These are phyloP conservation scores for Candida broadrunensis DNA, from an alignment of 805 yeast genomes.

Conservation along the genomic window DNA sequence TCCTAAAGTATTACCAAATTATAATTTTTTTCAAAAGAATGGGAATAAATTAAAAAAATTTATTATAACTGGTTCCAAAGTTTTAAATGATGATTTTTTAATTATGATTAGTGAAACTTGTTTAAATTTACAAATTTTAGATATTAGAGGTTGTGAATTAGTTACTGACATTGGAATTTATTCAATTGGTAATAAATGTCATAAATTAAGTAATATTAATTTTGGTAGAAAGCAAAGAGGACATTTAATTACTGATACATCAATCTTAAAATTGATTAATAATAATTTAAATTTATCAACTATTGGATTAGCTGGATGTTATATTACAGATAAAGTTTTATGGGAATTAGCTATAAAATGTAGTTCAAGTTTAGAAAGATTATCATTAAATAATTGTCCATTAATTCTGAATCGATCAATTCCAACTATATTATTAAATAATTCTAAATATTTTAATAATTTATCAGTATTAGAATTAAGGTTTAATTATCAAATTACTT, in stretches of 20 bases:
- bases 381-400: conserved; percentile 74
- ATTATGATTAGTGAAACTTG: conserved; percentile 50
- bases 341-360: conserved; percentile 71
- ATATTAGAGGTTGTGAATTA: conserved; percentile 78
- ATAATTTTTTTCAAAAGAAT: conserved; percentile 19
- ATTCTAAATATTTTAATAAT: conserved; percentile 41
- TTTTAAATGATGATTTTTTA: conserved; percentile 59
- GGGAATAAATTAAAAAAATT: conserved; percentile 37
- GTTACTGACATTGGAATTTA: conserved; percentile 75
- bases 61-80: conserved; percentile 69
- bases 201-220: conserved; percentile 56
- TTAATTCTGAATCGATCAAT: conserved; percentile 55
- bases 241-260: conserved; percentile 64
- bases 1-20: conserved; percentile 61
- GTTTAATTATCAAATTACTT: conserved; percentile 53
- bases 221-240: conserved; percentile 77
- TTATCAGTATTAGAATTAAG: conserved; percentile 77
- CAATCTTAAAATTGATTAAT: conserved; percentile 55
- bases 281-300: conserved; percentile 58
- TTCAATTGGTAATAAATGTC: conserved; percentile 62
- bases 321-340: conserved; percentile 68
- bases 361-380: conserved; percentile 52
- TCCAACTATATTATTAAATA: conserved; percentile 39
- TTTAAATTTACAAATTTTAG: conserved; percentile 61
- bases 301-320: conserved; percentile 87